Base-by-base conservation (phyloP, 225 moss, liverwort and hornwort genomes). In the Physcomitrellopsis africana region DNA sequence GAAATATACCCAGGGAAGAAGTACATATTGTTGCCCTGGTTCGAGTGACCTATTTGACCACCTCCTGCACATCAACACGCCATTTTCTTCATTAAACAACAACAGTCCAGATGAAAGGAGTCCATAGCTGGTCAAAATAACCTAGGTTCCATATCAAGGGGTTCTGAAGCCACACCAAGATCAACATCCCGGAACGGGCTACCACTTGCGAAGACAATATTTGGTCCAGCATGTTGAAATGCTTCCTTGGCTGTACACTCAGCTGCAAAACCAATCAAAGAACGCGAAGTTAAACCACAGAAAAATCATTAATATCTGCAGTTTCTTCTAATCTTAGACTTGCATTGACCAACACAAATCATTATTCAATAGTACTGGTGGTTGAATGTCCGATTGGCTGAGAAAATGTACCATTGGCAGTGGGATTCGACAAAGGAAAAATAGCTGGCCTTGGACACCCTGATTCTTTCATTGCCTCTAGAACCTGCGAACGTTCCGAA, bases 1-100 rank as follows among this genome's bases (percentile, higher is more conserved):
- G 37, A 60, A 29, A 63, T 51, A 51, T 89, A 92, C 92, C 96
- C 96, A 65, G 96, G 96, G 63, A 96, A 96, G 52, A 96, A 87
- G 54, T 96, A 96, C 96, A 96, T 96, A 63, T 96, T 96, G 83
- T 96, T 96, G 63, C 96, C 96, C 78, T 96, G 96, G 77, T 96
- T 96, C 61, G 90, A 88, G 83, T 86, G 94, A 19, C 96, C 96
- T 27, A 90, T 84, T 83, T 87, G 91, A 29, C 94, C 96, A 75
- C 92, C 79, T 68, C 92, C 92, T 92, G 81, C 70, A 56, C 63
- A 81, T 77, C 75, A 68, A 62, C 20, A 57, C 29, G 44, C 61
- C 55, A 49, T 42, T 10, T 26, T 63, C n/a, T 42, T 17, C 10
- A 70, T 70, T 44, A 77, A 56, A 43, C n/a, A 24, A 51, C 18